These are phyloP conservation scores for Phytophthora colocasiae DNA, from an alignment of 352 stramenopile genomes.

Conservation along the genomic window DNA sequence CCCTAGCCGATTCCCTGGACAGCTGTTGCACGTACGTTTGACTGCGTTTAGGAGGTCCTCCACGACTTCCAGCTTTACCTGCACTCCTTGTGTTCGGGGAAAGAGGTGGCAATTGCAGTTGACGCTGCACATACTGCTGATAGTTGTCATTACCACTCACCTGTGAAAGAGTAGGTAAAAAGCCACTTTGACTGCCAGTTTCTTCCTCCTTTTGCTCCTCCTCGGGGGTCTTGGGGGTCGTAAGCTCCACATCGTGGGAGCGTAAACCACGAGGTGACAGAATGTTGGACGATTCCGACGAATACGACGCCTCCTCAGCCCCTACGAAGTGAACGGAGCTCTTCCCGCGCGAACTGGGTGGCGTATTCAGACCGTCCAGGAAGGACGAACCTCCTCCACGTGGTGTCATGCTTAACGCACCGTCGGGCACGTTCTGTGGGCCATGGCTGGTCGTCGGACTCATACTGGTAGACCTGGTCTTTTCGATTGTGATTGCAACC, in stretches of 20 bases:
- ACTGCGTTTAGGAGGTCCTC: conserved; percentile 25
- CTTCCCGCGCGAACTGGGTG: conserved; percentile 36
- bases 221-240: conserved; percentile 44
- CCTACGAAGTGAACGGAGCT: conserved; percentile 33
- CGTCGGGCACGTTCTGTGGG: conserved; percentile 24
- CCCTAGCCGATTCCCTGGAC: conserved; percentile 57
- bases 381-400: conserved; percentile 20
- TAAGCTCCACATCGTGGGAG: conserved; percentile 27
- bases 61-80: conserved; percentile 28
- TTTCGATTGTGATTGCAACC: conserved; percentile 25
- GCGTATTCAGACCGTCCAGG: conserved; percentile 34
- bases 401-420: conserved; percentile 29
- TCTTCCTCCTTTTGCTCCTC: conserved; percentile 16
- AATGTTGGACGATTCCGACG: conserved; percentile 37
- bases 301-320: conserved; percentile 30
- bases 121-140: conserved; percentile 77
- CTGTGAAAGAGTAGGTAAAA: conserved; percentile 35
- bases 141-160: conserved; percentile 37
- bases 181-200: conserved; percentile 17
- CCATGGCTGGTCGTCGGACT: conserved; percentile 15
- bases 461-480: conserved; percentile 15
- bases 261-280: conserved; percentile 24
- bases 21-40: conserved; percentile 53
- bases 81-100: conserved; percentile 41
- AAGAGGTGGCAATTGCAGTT: conserved; percentile 66